phyloP scores from a whole-genome alignment of 2,329 filamentous ascomycete genomes.

The Anthostomella pinea region DNA sequence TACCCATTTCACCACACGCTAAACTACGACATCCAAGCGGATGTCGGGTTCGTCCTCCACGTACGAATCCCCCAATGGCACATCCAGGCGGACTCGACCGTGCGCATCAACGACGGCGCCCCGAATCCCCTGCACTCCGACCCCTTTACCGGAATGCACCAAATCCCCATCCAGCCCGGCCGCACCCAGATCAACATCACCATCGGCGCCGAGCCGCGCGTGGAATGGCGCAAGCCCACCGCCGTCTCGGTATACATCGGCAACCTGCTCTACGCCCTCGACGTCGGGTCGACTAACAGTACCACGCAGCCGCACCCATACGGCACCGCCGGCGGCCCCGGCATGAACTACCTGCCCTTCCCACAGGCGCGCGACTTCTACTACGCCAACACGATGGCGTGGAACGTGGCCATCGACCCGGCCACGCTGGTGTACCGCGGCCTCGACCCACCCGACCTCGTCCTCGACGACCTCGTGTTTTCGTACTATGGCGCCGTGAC shows the following conservation, averaged over 20 bases:
- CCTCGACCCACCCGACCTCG: neutral
- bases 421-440: slow-evolving; percentile 1
- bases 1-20: slow-evolving; percentile 1
- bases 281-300: neutral
- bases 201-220: slow-evolving; percentile 14
- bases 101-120: neutral
- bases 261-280: slow-evolving; percentile 2
- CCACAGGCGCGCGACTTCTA: slow-evolving; percentile 2
- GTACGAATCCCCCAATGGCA: neutral
- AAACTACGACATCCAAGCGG: neutral
- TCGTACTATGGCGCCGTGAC: neutral
- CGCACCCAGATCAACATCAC: slow-evolving; percentile 24
- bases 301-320: slow-evolving; percentile 1
- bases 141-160: slow-evolving; percentile 1
- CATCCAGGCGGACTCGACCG: neutral
- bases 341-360: slow-evolving; percentile 1
- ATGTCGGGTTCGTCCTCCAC: neutral
- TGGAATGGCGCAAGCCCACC: neutral
- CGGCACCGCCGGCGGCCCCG: neutral
- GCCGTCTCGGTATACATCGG: slow-evolving; percentile 2
- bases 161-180: neutral
- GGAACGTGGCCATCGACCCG: slow-evolving; percentile 4
- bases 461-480: neutral
- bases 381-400: neutral
- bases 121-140: neutral